These are phyloP conservation scores for Clitocybe nebularis DNA, from an alignment of 1,284 basidiomycete genomes.

Conservation along the genomic window DNA sequence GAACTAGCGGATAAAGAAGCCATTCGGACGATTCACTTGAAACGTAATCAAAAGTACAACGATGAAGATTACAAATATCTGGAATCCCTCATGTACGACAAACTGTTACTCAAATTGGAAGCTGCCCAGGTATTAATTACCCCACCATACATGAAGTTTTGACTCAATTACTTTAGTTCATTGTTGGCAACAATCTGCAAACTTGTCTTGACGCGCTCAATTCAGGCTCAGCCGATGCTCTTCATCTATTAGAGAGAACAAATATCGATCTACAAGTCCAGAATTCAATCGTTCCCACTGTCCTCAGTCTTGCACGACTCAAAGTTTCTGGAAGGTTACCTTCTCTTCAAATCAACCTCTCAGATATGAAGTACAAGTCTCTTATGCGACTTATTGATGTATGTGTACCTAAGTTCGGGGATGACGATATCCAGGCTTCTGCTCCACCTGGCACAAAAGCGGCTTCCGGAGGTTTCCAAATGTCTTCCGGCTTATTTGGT, in stretches of 20 bases:
- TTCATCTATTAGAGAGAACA: slow-evolving; percentile 92
- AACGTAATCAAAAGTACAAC: slow-evolving; percentile 83
- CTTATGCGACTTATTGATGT: slow-evolving; percentile 94
- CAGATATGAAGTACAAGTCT: slow-evolving; percentile 94
- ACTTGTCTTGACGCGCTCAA: slow-evolving; percentile 78
- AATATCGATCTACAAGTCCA: slow-evolving; percentile 90
- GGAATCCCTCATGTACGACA: slow-evolving; percentile 97
- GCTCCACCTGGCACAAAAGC: slow-evolving; percentile 23
- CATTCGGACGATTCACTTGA: slow-evolving; percentile 78
- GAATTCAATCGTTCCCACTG: slow-evolving; percentile 90
- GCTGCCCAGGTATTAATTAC: slow-evolving; percentile 73
- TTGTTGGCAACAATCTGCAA: slow-evolving; percentile 85
- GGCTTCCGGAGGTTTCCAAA: slow-evolving; percentile 40
- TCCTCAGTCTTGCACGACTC: slow-evolving; percentile 83
- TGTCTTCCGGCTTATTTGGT: slow-evolving; percentile 54
- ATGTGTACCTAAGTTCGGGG: slow-evolving; percentile 83
- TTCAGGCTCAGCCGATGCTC: slow-evolving; percentile 51
- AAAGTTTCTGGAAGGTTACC: slow-evolving; percentile 93
- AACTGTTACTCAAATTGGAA: slow-evolving; percentile 80
- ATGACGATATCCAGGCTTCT: slow-evolving; percentile 24
- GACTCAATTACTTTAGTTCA: slow-evolving; percentile 55
- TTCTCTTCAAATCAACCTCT: slow-evolving; percentile 88
- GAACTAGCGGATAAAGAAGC: slow-evolving; percentile 85
- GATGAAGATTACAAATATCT: slow-evolving; percentile 88
- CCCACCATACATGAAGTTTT: not conserved